A percentile compares a stretch with the other conserved stretches of the same genome.
phyloP scores from a whole-genome alignment of 2,329 filamentous ascomycete species.

The Nannizziopsis arthrosporioides region DNA sequence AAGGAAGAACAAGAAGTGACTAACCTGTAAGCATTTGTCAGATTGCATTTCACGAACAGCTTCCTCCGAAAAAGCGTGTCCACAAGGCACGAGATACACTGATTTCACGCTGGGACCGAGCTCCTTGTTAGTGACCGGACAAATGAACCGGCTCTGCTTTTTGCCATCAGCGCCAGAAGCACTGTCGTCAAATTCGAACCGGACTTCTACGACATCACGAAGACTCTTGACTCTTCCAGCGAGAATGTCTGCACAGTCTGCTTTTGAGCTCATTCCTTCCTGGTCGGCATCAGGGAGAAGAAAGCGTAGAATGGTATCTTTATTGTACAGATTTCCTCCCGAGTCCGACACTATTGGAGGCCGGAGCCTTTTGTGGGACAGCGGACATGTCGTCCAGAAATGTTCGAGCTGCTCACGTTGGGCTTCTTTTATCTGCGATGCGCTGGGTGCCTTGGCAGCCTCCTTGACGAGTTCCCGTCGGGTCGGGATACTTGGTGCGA shows the following conservation, averaged over 20 bases:
- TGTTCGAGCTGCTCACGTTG: constrained; percentile 75
- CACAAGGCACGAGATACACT: constrained; percentile 87
- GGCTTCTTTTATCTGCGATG: constrained; percentile 78
- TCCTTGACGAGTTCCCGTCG: constrained; percentile 93
- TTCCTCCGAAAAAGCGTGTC: constrained; percentile 82
- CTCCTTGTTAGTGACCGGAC: constrained; percentile 77
- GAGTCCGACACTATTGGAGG: constrained; percentile 73
- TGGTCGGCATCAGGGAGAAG: constrained; percentile 46
- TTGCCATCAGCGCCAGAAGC: constrained; percentile 31
- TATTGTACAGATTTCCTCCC: constrained; percentile 80
- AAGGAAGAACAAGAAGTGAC: constrained; percentile 13
- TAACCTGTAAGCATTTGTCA: constrained; percentile 48
- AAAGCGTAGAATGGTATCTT: constrained; percentile 70
- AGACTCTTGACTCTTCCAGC: constrained; percentile 60
- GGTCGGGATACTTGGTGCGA: constrained; percentile 62
- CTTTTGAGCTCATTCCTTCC: constrained; percentile 42
- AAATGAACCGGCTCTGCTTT: constrained; percentile 54
- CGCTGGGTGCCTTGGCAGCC: constrained; percentile 68
- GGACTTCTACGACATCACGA: constrained; percentile 76
- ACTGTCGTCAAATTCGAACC: constrained; percentile 49
- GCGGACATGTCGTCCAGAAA: constrained; percentile 73
- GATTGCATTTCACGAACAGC: constrained; percentile 68
- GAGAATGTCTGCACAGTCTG: constrained; percentile 51
- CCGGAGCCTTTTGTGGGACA: constrained; percentile 66
- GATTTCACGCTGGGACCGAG: constrained; percentile 67